A percentile compares a stretch with the other conserved stretches of the same genome.
These are phyloP conservation scores for Magnolia officinalis DNA, from an alignment of 164 flowering plant genomes.

Conservation along the genomic window DNA sequence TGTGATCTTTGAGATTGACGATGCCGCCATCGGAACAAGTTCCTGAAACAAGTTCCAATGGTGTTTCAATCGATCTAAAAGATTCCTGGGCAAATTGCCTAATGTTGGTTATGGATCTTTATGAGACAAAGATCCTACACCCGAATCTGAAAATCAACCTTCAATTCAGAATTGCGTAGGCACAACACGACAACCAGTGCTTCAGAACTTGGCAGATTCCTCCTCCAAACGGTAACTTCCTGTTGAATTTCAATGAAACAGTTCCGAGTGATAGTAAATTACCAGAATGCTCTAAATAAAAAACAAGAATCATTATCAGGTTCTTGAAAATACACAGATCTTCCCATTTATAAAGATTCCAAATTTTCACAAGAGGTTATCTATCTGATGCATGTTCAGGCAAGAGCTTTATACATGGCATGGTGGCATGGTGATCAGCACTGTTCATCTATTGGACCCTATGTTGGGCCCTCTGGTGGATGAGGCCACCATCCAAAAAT, in stretches of 20 bases:
- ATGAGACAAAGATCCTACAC: neutral
- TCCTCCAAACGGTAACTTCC: neutral
- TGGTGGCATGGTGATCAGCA: too few species aligned
- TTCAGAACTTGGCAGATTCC: neutral
- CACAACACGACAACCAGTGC: neutral
- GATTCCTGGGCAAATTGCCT: neutral
- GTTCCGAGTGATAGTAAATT: too few species aligned
- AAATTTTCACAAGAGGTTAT: too few species aligned
- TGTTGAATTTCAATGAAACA: neutral
- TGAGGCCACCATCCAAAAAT: too few species aligned
- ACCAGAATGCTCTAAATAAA: too few species aligned
- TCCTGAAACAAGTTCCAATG: neutral
- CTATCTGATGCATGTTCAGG: too few species aligned
- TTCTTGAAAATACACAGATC: too few species aligned
- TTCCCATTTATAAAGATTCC: too few species aligned
- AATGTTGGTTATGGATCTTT: neutral
- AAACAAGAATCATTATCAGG: too few species aligned
- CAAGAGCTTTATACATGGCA: too few species aligned
- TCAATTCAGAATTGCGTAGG: neutral
- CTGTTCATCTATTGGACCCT: too few species aligned
- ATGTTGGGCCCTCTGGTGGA: too few species aligned
- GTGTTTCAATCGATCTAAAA: neutral
- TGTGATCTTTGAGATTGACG: neutral
- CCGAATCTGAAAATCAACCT: neutral
- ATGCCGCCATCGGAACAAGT: conserved; percentile 6